Evolutionary conservation across 1,139 yeast species (phyloP).

Genomic region (Meyerozyma sp.): DNA sequence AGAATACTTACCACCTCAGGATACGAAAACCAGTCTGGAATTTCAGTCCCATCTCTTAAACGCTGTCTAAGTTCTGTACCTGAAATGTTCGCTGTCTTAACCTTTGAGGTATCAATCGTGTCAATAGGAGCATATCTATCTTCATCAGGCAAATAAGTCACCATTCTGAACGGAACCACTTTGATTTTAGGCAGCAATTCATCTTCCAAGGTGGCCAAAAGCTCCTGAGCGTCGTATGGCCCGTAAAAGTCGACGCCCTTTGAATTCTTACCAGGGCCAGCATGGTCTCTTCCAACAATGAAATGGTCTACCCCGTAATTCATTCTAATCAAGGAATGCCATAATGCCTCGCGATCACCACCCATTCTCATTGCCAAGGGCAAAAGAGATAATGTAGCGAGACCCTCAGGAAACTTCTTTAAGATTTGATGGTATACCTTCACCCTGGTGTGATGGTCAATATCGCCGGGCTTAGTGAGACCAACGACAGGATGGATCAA

Average conservation of each 20-base stretch:
- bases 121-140: slow-evolving; percentile 95
- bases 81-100: slow-evolving; percentile 83
- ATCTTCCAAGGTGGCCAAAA: slow-evolving; percentile 67
- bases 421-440: slow-evolving; percentile 90
- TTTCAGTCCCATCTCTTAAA: slow-evolving; percentile 78
- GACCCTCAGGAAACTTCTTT: slow-evolving; percentile 88
- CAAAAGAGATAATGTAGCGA: slow-evolving; percentile 81
- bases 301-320: slow-evolving; percentile 96
- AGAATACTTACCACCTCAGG: slow-evolving; percentile 92
- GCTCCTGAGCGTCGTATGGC: slow-evolving; percentile 92
- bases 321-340: slow-evolving; percentile 97
- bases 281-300: slow-evolving; percentile 97
- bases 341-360: slow-evolving; percentile 96
- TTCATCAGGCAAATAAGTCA: slow-evolving; percentile 91
- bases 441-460: slow-evolving; percentile 95
- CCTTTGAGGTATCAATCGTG: slow-evolving; percentile 69
- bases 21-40: slow-evolving; percentile 96
- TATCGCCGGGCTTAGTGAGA: slow-evolving; percentile 94
- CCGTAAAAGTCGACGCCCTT: slow-evolving; percentile 94
- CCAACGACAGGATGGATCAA: slow-evolving; percentile 97
- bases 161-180: slow-evolving; percentile 96
- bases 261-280: slow-evolving; percentile 95
- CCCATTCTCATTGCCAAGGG: slow-evolving; percentile 99
- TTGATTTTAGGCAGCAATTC: slow-evolving; percentile 69
- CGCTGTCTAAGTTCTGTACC: slow-evolving; percentile 93